Evolutionary conservation across 352 stramenopile genomes (phyloP), one percentile per base, ranked within the genome.

Genomic region (Thalassiosira mediterranea): DNA sequence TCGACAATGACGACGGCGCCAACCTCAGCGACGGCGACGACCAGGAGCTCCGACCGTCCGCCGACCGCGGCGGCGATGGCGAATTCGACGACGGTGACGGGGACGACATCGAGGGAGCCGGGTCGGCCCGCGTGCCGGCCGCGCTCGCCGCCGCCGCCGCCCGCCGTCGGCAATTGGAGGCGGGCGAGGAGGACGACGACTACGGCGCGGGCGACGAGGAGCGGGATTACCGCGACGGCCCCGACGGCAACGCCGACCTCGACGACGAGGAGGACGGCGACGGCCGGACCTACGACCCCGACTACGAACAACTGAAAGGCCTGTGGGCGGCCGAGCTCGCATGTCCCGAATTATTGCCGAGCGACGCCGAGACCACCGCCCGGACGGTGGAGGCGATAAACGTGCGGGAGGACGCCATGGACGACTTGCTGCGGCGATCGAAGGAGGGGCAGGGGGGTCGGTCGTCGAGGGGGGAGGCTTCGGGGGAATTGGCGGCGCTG

Each of bases 261-360:
- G 44, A 66, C 29, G 28, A 19, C 34, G 68, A 56, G 8, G 57
- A 64, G 29, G 48, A 60, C 23, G 53, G 37, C 32, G 64, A 67
- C 17, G 46, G 54, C 0, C 56, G 64, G 19, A 49, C 65, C 32
- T 51, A 29, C 31, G 68, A 80, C 44, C 72, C 46, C 49, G 72
- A 83, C 52, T 86, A 86, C 32, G 68, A 71, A 56, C 54, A 72
- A 44, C 63, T 86, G 23, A 83, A 83, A 70, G 49, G 51, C n/a
- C 58, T 78, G 0, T 86, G 73, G 73, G 67, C 25, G 21, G 56
- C 68, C 26, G 78, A 86, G 76, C n/a, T 83, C 13, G 37, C 48
- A 1, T 78, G 59, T 70, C 78, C 78, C 4, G 78, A 86, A 70
- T 32, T 86, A 1, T 26, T 86, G 25, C 73, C 62, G 0, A 44